Conservation (phyloP, 257 asterid species). For the Forsythia viridissima region DNA sequence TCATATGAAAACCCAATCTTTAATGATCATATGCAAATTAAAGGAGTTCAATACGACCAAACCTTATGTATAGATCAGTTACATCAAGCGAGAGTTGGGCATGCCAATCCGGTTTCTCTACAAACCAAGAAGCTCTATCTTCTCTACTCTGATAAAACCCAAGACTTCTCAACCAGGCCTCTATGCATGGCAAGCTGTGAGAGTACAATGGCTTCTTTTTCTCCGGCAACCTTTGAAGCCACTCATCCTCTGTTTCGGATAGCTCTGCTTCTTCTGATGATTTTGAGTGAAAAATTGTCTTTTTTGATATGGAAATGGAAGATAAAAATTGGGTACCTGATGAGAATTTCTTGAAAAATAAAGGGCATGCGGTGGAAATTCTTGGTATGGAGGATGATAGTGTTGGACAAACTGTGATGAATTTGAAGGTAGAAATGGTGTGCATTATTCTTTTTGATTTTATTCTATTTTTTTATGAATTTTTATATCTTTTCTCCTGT, state of each 20-base stretch:
- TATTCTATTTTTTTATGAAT: background rate
- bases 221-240: constrained; percentile 89
- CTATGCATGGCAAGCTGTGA: constrained; percentile 94
- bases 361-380: constrained; percentile 28
- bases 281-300: constrained; percentile 30
- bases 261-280: constrained; percentile 58
- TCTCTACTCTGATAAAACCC: constrained; percentile 85
- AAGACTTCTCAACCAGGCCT: constrained; percentile 83
- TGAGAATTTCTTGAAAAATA: constrained; percentile 32
- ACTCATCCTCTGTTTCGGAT: constrained; percentile 63
- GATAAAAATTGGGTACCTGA: constrained; percentile 26
- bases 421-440: constrained; percentile 35
- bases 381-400: constrained; percentile 25
- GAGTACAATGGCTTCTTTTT: constrained; percentile 81
- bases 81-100: constrained; percentile 87
- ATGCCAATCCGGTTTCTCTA: constrained; percentile 84
- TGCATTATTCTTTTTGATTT: constrained; percentile 30
- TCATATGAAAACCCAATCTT: background rate
- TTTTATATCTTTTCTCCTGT: background rate
- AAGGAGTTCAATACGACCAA: background rate
- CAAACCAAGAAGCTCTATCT: constrained; percentile 87
- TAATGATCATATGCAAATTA: background rate
- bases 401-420: constrained; percentile 23
- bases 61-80: constrained; percentile 90
- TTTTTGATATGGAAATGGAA: constrained; percentile 39